These are phyloP conservation scores for Peziza echinospora DNA, from an alignment of 495 filamentous ascomycete genomes.

Conservation along the genomic window DNA sequence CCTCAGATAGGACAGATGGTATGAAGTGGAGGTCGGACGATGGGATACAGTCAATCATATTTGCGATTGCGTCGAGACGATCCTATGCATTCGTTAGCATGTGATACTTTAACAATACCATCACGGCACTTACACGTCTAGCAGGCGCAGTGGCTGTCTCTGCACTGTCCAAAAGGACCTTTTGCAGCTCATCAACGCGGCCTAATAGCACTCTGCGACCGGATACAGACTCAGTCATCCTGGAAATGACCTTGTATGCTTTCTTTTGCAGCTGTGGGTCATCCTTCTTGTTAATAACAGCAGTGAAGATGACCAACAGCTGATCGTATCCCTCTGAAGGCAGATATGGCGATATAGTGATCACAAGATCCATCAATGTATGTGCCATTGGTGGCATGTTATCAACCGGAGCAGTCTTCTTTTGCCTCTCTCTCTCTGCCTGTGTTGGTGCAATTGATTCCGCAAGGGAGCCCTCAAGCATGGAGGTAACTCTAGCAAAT, in stretches of 20 bases:
- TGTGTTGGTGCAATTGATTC: constrained; percentile 31
- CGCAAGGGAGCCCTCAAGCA: constrained; percentile 57
- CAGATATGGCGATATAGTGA: constrained; percentile 84
- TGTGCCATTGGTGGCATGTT: constrained; percentile 84
- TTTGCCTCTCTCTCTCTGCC: constrained; percentile 37
- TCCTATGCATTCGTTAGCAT: constrained; percentile 28
- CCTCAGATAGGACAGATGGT: constrained; percentile 71
- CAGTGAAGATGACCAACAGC: constrained; percentile 62
- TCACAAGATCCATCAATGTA: constrained; percentile 86
- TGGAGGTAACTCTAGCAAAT: constrained; percentile 59
- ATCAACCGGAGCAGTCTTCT: constrained; percentile 32
- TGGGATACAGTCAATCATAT: constrained; percentile 56
- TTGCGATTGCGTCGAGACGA: constrained; percentile 58
- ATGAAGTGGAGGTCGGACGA: constrained; percentile 69
- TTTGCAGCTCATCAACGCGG: constrained; percentile 53
- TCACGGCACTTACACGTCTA: constrained; percentile 19
- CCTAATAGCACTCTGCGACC: constrained; percentile 50
- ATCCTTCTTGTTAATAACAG: constrained; percentile 49
- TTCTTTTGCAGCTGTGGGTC: constrained; percentile 98
- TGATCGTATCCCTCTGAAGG: constrained; percentile 57
- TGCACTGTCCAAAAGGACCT: constrained; percentile 48
- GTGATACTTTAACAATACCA: constrained; percentile 2
- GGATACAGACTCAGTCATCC: constrained; percentile 55
- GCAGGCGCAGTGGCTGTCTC: constrained; percentile 70
- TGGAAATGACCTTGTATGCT: constrained; percentile 88